These are phyloP conservation scores for Penicillium robsamsonii DNA, from an alignment of 495 filamentous ascomycete species.

Conservation along the genomic window DNA sequence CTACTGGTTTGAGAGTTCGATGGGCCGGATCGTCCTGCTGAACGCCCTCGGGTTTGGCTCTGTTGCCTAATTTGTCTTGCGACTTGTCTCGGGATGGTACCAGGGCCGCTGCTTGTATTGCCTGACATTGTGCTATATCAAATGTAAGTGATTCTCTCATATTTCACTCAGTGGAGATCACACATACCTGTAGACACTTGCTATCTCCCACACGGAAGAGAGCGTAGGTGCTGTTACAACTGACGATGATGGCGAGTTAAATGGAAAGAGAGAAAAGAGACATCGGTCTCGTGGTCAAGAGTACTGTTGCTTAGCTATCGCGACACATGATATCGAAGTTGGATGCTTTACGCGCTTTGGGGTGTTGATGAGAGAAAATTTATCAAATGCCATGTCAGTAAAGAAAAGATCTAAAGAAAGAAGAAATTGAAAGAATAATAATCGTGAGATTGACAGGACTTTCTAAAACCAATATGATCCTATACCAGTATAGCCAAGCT, in stretches of 20 bases:
- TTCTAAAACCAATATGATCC: too few relatives aligned
- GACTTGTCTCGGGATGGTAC: not conserved
- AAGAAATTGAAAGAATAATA: not conserved
- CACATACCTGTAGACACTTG: not conserved
- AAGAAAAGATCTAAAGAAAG: too few relatives aligned
- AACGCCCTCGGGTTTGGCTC: not conserved
- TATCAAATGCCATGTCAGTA: too few relatives aligned
- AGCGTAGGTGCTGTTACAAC: not conserved
- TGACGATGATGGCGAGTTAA: not conserved
- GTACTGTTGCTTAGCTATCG: not conserved
- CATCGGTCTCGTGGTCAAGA: not conserved
- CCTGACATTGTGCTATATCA: not conserved
- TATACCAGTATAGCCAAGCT: too few relatives aligned
- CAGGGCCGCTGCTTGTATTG: not conserved
- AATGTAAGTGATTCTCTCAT: not conserved
- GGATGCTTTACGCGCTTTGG: not conserved
- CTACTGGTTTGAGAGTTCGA: not conserved
- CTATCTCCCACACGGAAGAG: not conserved
- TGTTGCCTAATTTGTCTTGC: not conserved
- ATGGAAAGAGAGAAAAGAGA: not conserved
- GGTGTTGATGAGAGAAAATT: not conserved
- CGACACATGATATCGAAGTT: not conserved
- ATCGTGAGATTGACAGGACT: too few relatives aligned
- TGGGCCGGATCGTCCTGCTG: not conserved
- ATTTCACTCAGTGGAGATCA: not conserved